Conservation (phyloP, 2,329 filamentous ascomycete species). For the Ceratocystis diversiconidia region DNA sequence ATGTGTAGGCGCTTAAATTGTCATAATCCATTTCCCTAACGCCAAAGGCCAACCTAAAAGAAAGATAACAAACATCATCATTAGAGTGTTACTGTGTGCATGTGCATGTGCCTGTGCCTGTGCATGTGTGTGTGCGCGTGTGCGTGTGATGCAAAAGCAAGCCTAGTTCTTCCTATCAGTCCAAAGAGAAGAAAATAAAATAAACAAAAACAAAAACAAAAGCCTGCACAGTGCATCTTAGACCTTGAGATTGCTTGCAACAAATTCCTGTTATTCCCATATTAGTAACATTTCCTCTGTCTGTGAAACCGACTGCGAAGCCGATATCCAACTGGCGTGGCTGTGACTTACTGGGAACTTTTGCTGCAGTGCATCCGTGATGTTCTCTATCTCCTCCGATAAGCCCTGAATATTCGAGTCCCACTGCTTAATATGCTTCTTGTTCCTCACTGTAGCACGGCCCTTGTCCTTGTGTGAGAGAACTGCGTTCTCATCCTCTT, state of each 20-base stretch:
- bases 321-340: conserved; percentile 15
- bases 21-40: background rate
- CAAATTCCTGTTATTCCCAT: background rate
- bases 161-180: background rate
- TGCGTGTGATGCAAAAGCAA: background rate
- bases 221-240: background rate
- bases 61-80: background rate
- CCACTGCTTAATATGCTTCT: conserved; percentile 68
- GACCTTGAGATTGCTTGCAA: background rate
- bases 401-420: conserved; percentile 76
- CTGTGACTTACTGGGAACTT: conserved; percentile 51
- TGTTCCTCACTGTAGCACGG: conserved; percentile 48
- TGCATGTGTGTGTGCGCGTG: too few species aligned
- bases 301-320: background rate
- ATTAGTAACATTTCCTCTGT: background rate
- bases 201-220: background rate
- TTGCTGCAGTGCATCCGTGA: conserved; percentile 66
- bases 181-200: background rate
- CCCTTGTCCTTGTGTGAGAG: conserved; percentile 54
- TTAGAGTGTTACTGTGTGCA: background rate
- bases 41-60: background rate
- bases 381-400: conserved; percentile 77
- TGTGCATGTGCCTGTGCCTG: too few species aligned
- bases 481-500: conserved; percentile 6
- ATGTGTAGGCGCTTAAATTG: background rate